Evolutionary conservation across 192 early-diverging fungal species (phyloP).

Genomic region (Backusella westeae): DNA sequence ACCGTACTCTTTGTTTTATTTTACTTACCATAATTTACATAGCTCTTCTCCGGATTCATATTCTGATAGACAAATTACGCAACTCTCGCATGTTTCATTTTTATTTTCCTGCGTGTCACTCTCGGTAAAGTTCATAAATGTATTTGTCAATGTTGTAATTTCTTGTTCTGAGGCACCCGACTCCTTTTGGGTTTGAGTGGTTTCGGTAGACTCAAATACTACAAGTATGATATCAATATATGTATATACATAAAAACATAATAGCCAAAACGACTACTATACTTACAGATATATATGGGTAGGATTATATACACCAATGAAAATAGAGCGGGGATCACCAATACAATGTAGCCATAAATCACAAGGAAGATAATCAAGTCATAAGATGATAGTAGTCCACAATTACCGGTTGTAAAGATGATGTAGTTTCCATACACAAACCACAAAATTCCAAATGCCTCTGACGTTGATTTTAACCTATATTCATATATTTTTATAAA

Average conservation of each 20-base stretch:
- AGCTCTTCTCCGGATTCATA: slow-evolving; percentile 78
- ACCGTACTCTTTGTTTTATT: background rate
- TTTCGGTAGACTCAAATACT: slow-evolving; percentile 5
- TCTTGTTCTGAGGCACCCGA: slow-evolving; percentile 65
- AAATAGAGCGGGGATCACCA: slow-evolving; percentile 50
- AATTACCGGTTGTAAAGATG: slow-evolving; percentile 48
- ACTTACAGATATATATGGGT: background rate
- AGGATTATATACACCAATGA: background rate
- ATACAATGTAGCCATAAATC: slow-evolving; percentile 62
- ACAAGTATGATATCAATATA: slow-evolving; percentile 25
- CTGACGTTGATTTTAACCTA: slow-evolving; percentile 51
- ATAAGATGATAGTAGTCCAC: slow-evolving; percentile 46
- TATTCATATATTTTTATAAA: background rate
- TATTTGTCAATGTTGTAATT: slow-evolving; percentile 46
- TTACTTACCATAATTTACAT: slow-evolving; percentile 56
- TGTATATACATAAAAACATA: slow-evolving; percentile 44
- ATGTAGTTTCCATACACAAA: slow-evolving; percentile 73
- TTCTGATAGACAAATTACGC: slow-evolving; percentile 73
- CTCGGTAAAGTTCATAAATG: slow-evolving; percentile 59
- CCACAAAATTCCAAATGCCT: slow-evolving; percentile 56
- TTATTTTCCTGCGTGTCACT: background rate
- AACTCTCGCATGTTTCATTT: slow-evolving; percentile 24
- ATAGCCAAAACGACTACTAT: background rate
- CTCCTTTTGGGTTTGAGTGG: slow-evolving; percentile 44
- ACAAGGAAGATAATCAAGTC: slow-evolving; percentile 65